Evolutionary conservation across 1,284 basidiomycete genomes (phyloP).

Genomic region (Vanrija humicola): DNA sequence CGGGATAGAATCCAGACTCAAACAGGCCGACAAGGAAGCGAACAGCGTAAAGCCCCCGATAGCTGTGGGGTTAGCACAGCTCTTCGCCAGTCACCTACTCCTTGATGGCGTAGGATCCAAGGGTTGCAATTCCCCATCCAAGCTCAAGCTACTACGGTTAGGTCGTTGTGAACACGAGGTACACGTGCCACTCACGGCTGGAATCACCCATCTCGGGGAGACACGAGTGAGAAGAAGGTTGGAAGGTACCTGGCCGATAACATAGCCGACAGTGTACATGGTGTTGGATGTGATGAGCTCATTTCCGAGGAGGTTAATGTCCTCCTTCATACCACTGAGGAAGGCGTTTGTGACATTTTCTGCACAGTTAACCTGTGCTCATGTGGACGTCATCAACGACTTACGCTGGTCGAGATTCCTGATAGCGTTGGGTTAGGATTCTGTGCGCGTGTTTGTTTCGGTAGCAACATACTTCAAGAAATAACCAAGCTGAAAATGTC

Average conservation of each 20-base stretch:
- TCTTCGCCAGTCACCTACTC: neutral
- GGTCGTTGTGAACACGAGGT: neutral
- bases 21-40: slow-evolving; percentile 69
- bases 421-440: neutral
- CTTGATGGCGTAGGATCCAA: slow-evolving; percentile 17
- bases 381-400: neutral
- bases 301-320: neutral
- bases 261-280: slow-evolving; percentile 4
- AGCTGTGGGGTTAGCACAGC: neutral
- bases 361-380: too few relatives aligned
- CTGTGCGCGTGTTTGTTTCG: neutral
- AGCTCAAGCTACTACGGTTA: slow-evolving; percentile 5
- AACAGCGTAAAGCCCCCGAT: slow-evolving; percentile 61
- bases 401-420: slow-evolving; percentile 2
- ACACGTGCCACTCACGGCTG: slow-evolving; percentile 2
- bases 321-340: slow-evolving; percentile 11
- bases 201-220: neutral
- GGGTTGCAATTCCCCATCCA: slow-evolving; percentile 11
- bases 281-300: neutral
- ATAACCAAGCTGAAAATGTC: too few relatives aligned
- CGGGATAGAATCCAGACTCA: slow-evolving; percentile 69
- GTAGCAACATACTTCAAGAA: too few relatives aligned
- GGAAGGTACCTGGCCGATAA: slow-evolving; percentile 1
- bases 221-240: neutral
- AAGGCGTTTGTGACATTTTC: neutral